Conservation (phyloP, 768 basidiomycete genomes). For the Hemileccinum rubropunctum region DNA sequence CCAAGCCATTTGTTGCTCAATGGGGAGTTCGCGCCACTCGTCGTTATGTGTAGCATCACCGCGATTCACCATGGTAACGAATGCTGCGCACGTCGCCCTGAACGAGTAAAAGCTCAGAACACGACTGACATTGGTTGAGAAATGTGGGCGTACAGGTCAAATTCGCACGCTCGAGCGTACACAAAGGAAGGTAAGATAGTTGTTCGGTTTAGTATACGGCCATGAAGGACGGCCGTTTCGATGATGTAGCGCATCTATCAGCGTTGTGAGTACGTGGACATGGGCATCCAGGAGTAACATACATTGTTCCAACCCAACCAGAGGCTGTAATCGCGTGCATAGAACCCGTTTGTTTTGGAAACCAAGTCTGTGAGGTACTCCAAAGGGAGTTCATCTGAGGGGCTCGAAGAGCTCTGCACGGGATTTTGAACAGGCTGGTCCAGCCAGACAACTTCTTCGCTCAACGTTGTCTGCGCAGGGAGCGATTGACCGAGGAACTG, state of each 20-base stretch:
- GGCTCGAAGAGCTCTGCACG: not conserved
- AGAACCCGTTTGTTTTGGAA: constrained; percentile 41
- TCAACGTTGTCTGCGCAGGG: constrained; percentile 8
- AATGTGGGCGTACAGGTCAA: constrained; percentile 23
- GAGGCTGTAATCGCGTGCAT: constrained; percentile 44
- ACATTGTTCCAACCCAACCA: constrained; percentile 54
- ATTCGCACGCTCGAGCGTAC: constrained; percentile 47
- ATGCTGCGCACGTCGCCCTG: constrained; percentile 39
- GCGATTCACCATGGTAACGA: constrained; percentile 45
- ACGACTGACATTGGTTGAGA: not conserved
- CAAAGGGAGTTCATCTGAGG: constrained; percentile 23
- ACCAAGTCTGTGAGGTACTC: constrained; percentile 36
- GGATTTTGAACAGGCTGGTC: constrained; percentile 5
- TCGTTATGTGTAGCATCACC: constrained; percentile 37
- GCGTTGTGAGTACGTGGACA: not conserved
- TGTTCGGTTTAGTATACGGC: constrained; percentile 40
- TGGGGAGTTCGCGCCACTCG: constrained; percentile 40
- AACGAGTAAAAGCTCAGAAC: not conserved
- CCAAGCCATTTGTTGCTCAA: constrained; percentile 37
- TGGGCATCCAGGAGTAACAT: not conserved
- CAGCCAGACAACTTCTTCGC: constrained; percentile 11
- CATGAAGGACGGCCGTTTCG: constrained; percentile 43
- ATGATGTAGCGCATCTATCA: constrained; percentile 48
- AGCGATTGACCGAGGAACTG: constrained; percentile 15
- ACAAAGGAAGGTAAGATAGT: constrained; percentile 45